A percentile compares a stretch with the other conserved stretches of the same genome.
Conservation (phyloP, 768 basidiomycete genomes). For the Rhizopogon roseolus region DNA sequence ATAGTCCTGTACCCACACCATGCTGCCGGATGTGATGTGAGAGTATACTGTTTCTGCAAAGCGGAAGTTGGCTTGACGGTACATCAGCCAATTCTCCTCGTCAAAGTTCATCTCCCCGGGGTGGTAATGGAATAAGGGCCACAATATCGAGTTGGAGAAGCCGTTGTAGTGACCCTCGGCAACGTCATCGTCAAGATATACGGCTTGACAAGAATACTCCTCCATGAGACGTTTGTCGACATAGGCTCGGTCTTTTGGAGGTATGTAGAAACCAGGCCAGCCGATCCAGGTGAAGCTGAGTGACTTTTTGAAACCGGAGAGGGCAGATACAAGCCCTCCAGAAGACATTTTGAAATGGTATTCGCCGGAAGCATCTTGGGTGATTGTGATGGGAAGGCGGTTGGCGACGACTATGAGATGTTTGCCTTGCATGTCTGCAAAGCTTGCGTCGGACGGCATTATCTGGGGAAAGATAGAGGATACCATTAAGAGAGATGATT, state of each 20-base stretch:
- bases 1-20: slow-evolving; percentile 99
- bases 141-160: slow-evolving; percentile 98
- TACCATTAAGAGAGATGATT: slow-evolving; percentile 12
- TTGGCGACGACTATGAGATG: slow-evolving; percentile 96
- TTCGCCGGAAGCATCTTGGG: slow-evolving; percentile 85
- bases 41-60: slow-evolving; percentile 87
- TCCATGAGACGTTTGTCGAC: slow-evolving; percentile 92
- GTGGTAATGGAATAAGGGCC: slow-evolving; percentile 99
- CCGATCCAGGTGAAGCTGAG: slow-evolving; percentile 98
- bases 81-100: slow-evolving; percentile 97
- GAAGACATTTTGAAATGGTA: slow-evolving; percentile 99
- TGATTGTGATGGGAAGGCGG: slow-evolving; percentile 93
- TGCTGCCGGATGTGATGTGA: slow-evolving; percentile 78
- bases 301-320: slow-evolving; percentile 97
- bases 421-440: slow-evolving; percentile 44
- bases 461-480: slow-evolving; percentile 20
- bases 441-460: slow-evolving; percentile 20
- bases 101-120: slow-evolving; percentile 99
- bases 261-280: slow-evolving; percentile 94
- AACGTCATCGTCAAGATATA: slow-evolving; percentile 96
- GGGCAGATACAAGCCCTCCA: slow-evolving; percentile 94
- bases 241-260: slow-evolving; percentile 81
- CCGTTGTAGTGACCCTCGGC: slow-evolving; percentile 99
- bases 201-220: slow-evolving; percentile 96
- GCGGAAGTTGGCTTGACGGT: slow-evolving; percentile 91